These are phyloP conservation scores for Phytophthora ramorum DNA, from an alignment of 352 stramenopile genomes.

Conservation along the genomic window DNA sequence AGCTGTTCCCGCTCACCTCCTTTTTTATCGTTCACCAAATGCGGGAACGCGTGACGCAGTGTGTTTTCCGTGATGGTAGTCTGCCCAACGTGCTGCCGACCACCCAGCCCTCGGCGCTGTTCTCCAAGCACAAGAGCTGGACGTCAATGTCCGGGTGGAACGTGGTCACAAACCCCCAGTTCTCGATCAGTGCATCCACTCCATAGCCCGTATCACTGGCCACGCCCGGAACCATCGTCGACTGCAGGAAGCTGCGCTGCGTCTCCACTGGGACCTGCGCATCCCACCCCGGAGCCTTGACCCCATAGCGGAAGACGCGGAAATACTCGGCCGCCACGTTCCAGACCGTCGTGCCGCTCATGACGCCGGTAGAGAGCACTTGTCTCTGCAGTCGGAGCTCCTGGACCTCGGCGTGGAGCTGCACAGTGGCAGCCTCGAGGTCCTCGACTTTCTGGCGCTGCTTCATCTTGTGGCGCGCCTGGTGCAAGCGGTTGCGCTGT, in stretches of 20 bases:
- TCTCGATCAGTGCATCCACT: constrained; percentile 16
- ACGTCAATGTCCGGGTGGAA: constrained; percentile 20
- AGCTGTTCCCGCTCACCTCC: not conserved
- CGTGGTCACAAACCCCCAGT: constrained; percentile 14
- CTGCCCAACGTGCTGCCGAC: constrained; percentile 7
- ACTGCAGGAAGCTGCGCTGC: constrained; percentile 15
- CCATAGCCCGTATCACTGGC: constrained; percentile 6
- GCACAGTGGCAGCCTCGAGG: constrained; percentile 10
- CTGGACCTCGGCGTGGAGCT: constrained; percentile 10
- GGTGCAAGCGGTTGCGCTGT: constrained; percentile 29
- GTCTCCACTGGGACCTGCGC: not conserved
- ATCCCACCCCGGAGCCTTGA: not conserved
- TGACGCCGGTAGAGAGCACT: not conserved
- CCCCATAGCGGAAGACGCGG: constrained; percentile 21
- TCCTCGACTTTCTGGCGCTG: constrained; percentile 13
- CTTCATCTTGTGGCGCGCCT: constrained; percentile 21
- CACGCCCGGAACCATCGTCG: constrained; percentile 12
- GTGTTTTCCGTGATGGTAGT: constrained; percentile 26
- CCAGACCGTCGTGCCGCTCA: constrained; percentile 22
- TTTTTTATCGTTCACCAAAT: constrained; percentile 1
- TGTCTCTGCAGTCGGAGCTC: constrained; percentile 17
- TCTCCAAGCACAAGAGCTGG: constrained; percentile 11
- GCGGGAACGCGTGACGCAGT: constrained; percentile 10
- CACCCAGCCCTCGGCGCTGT: constrained; percentile 5
- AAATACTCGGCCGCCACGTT: constrained; percentile 21